phyloP scores from a whole-genome alignment of 1,284 basidiomycete genomes.

The Apiotrichum veenhuisii region DNA sequence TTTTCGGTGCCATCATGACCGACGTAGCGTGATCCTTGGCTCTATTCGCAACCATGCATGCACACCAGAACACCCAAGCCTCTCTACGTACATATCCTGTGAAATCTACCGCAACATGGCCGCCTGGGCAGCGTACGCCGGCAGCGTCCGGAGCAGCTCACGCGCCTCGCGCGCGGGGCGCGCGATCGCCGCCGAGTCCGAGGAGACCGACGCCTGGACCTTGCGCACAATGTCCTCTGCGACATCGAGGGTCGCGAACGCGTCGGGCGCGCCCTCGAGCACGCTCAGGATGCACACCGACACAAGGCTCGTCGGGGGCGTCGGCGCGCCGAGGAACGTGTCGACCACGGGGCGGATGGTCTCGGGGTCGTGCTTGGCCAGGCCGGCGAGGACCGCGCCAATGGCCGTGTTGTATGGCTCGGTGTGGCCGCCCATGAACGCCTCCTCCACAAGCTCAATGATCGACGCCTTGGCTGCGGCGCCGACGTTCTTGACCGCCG shows the following conservation, averaged over 20 bases:
- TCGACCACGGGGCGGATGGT: conserved; percentile 65
- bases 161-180: conserved; percentile 79
- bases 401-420: conserved; percentile 71
- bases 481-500: conserved; percentile 70
- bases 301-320: conserved; percentile 47
- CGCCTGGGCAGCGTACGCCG: conserved; percentile 37
- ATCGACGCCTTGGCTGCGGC: conserved; percentile 68
- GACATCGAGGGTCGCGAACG: conserved; percentile 65
- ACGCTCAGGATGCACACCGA: conserved; percentile 66
- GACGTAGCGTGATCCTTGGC: no score
- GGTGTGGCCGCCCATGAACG: conserved; percentile 58
- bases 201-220: conserved; percentile 64
- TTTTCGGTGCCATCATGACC: no score
- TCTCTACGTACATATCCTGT: no score
- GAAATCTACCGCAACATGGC: conserved; percentile 25
- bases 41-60: no score
- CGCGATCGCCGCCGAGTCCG: conserved; percentile 69
- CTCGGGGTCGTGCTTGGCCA: conserved; percentile 61
- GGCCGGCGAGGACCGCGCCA: conserved; percentile 63
- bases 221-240: conserved; percentile 68
- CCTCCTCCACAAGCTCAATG: conserved; percentile 70
- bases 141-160: conserved; percentile 61
- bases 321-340: conserved; percentile 38
- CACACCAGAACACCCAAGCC: no score
- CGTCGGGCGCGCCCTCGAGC: conserved; percentile 56